phyloP scores from a whole-genome alignment of 495 filamentous ascomycete species.

The Penicillium bovifimosum region DNA sequence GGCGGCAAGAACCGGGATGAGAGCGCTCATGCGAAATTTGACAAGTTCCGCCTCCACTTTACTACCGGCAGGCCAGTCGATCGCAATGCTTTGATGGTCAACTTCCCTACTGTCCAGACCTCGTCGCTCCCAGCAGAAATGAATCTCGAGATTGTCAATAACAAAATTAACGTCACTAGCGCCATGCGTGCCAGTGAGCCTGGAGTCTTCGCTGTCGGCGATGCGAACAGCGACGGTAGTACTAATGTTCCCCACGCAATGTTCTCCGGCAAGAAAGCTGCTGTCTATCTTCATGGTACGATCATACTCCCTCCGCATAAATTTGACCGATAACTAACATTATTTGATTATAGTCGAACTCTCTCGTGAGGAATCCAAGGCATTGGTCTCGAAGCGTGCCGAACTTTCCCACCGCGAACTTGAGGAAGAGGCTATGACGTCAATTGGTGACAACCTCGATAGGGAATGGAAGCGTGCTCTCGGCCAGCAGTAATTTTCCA shows the following conservation, averaged over 20 bases:
- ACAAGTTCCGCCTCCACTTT: conserved; percentile 53
- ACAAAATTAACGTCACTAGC: conserved; percentile 39
- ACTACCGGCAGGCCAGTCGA: conserved; percentile 37
- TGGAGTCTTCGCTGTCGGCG: conserved; percentile 52
- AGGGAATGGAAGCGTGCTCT: not conserved
- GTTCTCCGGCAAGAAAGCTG: conserved; percentile 52
- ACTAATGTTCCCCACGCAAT: conserved; percentile 59
- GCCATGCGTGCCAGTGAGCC: conserved; percentile 42
- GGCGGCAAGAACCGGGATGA: conserved; percentile 33
- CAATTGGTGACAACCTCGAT: conserved; percentile 33
- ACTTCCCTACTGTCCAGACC: conserved; percentile 44
- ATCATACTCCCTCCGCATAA: not conserved
- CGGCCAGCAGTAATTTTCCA: not conserved
- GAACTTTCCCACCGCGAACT: conserved; percentile 18
- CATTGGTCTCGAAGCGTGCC: conserved; percentile 29
- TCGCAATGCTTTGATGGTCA: conserved; percentile 46
- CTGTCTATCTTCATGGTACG: conserved; percentile 52
- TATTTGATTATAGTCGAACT: conserved; percentile 24
- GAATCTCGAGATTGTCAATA: conserved; percentile 38
- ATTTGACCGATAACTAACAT: conserved; percentile 2
- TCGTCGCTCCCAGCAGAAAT: conserved; percentile 30
- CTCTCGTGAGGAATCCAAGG: conserved; percentile 31
- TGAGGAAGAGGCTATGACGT: conserved; percentile 26
- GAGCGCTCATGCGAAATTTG: conserved; percentile 31
- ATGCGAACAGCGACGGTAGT: conserved; percentile 51